These are phyloP conservation scores for Pythium utonaiense DNA, from an alignment of 352 stramenopile genomes.

Conservation along the genomic window DNA sequence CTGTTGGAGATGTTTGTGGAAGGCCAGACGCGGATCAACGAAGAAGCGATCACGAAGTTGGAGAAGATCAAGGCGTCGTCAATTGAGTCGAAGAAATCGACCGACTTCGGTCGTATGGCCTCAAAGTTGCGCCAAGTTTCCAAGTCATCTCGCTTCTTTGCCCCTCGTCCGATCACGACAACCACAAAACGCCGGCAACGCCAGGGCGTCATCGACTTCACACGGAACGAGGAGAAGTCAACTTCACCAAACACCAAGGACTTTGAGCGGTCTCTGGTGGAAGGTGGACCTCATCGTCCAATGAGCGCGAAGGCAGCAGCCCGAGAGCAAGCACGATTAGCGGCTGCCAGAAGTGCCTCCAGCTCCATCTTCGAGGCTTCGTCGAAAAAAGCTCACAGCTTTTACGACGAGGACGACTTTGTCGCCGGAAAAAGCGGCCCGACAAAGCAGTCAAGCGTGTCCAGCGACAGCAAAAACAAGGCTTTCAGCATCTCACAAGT, in stretches of 20 bases:
- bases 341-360: constrained; percentile 43
- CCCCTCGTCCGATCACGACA: constrained; percentile 28
- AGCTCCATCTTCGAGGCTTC: constrained; percentile 36
- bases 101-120: constrained; percentile 57
- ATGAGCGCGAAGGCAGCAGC: constrained; percentile 66
- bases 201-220: neutral
- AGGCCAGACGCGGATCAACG: constrained; percentile 44
- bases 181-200: neutral
- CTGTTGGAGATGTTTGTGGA: constrained; percentile 52
- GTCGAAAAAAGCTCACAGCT: constrained; percentile 63
- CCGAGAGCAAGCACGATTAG: constrained; percentile 34
- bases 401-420: constrained; percentile 71
- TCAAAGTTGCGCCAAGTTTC: constrained; percentile 66
- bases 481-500: constrained; percentile 66
- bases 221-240: neutral
- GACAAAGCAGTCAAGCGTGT: neutral
- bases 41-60: constrained; percentile 39
- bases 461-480: constrained; percentile 17
- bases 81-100: constrained; percentile 63
- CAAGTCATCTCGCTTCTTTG: constrained; percentile 52
- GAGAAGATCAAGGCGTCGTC: constrained; percentile 47
- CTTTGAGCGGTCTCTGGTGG: neutral
- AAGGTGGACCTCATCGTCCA: constrained; percentile 18
- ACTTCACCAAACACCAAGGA: neutral
- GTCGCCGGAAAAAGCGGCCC: constrained; percentile 18